phyloP scores from a whole-genome alignment of 345 rosid species.

The Populus euphratica region DNA sequence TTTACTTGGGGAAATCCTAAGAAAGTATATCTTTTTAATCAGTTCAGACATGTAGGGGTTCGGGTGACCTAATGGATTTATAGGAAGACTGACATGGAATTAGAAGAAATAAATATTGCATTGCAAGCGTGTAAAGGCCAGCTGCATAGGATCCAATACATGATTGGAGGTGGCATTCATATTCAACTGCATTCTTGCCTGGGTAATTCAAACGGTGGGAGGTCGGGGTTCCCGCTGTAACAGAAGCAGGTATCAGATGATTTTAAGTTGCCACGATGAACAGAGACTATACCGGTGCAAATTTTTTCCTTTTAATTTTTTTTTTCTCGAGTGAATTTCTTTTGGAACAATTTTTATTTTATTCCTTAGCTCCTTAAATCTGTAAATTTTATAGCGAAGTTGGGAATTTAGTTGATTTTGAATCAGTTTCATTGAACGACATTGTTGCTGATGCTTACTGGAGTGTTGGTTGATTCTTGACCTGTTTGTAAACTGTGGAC shows the following conservation, averaged over 20 bases:
- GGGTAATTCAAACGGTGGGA: constrained; percentile 11
- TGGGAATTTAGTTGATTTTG: neutral
- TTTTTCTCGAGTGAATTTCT: neutral
- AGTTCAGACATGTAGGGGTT: neutral
- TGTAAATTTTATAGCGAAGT: constrained; percentile 19
- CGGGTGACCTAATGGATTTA: neutral
- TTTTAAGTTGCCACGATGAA: constrained; percentile 16
- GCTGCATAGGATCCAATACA: constrained; percentile 7
- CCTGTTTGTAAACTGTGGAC: neutral
- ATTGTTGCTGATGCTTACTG: neutral
- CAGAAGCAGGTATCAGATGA: constrained; percentile 16
- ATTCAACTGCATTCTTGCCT: constrained; percentile 11
- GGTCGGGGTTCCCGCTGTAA: neutral
- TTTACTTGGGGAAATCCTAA: neutral
- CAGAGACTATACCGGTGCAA: constrained; percentile 3
- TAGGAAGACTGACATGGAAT: constrained; percentile 11
- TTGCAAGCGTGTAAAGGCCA: constrained; percentile 14
- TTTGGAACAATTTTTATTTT: neutral
- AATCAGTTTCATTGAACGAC: neutral
- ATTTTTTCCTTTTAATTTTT: neutral
- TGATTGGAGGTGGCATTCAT: constrained; percentile 11
- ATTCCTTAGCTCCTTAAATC: constrained; percentile 1
- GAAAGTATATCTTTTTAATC: neutral
- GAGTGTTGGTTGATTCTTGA: neutral
- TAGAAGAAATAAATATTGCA: constrained; percentile 18